Evolutionary conservation across 306 rosid genomes (phyloP), one percentile per base, ranked within the genome.

Genomic region (Casuarina cunninghamiana): DNA sequence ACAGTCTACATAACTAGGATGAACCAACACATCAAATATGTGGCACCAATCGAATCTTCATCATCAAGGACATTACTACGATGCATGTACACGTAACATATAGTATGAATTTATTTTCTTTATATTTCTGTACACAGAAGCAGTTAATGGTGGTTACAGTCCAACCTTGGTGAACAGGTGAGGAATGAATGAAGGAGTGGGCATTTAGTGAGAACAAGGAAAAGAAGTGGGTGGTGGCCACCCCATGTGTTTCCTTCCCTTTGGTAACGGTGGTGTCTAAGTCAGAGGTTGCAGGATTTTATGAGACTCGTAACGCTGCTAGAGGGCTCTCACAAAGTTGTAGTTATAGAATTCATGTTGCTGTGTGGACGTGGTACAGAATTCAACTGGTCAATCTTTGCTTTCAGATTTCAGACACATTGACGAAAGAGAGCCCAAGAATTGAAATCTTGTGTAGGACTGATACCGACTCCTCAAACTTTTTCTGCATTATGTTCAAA

Each of bases 181-280:
- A 72, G 76, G 65, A 67, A 63, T 62, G 67, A 80, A 85, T 46
- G 83, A 71, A 73, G 85, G 89, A 87, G 88, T 89, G 97, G 94
- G 89, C 75, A 57, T 38, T 78, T 41, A 73, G 43, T 68, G 81
- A 78, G 71, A 68, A 80, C 12, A 66, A 80, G 70, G 57, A 55
- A 53, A 55, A 41, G 82, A 74, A 80, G 78, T 38, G 84, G 89
- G 83, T 71, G 83, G 88, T 77, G 16, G 84, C 86, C 85, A 77
- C 90, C 83, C 93, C 97, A 90, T 88, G 91, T 87, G 94, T 78
- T 79, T 75, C 76, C 45, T 50, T 88, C 78, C 65, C 76, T 80
- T 26, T 35, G 78, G 53, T 76, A 26, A 76, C 75, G 53, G 81
- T 61, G 79, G 82, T 91, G 89, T 86, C 87, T 74, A 53, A 65